Evolutionary conservation across 371 early-diverging fungal species (phyloP).

Genomic region (Capillidium heterosporum): DNA sequence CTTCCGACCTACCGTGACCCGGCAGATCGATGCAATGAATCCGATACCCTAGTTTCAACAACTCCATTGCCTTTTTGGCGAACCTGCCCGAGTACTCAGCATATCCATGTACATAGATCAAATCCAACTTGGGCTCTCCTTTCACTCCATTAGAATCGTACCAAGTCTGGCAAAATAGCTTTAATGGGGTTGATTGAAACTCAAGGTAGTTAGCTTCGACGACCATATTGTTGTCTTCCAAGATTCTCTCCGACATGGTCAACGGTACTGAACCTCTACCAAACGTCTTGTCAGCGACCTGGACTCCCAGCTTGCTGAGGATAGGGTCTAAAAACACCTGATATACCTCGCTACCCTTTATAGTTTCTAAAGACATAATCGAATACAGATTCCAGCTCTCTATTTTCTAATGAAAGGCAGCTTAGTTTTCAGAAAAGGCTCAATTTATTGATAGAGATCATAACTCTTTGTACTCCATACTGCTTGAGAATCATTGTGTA

Average conservation of each 20-base stretch:
- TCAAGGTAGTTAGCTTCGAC: no score
- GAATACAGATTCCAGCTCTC: no score
- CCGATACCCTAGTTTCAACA: background rate
- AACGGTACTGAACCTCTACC: background rate
- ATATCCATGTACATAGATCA: slow-evolving; percentile 1
- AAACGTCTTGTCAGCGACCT: background rate
- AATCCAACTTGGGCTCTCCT: background rate
- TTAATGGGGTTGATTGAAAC: no score
- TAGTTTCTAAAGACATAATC: no score
- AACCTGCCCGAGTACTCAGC: background rate
- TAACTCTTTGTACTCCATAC: no score
- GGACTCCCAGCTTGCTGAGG: background rate
- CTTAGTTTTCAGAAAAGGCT: no score
- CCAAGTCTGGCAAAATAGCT: background rate
- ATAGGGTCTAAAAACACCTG: background rate
- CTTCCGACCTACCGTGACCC: background rate
- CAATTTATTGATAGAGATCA: no score
- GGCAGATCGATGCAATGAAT: slow-evolving; percentile 3
- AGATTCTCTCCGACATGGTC: background rate
- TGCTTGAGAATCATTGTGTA: no score
- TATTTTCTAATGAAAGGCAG: no score
- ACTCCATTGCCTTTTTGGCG: background rate
- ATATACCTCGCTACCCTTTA: background rate
- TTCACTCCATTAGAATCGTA: background rate
- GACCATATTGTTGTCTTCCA: background rate